Evolutionary conservation across 192 early-diverging fungal genomes (phyloP), one percentile per base, ranked within the genome.

Genomic region (Coemansia sp.): DNA sequence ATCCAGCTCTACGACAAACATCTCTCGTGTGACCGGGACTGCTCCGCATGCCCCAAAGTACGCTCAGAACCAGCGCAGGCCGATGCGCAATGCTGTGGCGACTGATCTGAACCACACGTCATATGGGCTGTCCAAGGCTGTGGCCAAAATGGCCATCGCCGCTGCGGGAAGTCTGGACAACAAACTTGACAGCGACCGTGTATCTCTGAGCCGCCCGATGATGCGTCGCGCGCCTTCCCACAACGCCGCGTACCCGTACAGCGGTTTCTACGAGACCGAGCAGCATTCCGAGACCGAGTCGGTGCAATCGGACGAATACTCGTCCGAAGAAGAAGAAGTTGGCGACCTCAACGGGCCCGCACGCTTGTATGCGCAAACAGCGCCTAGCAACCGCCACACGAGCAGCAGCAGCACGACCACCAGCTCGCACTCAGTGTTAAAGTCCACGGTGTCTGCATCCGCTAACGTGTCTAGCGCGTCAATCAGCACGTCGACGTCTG

Each of bases 161-260:
- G 71, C 67, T 1, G 71, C 71, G 18, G 61, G 66, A 38, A 56
- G 49, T 25, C 40, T 74, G 23, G 77, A 80, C 62, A 37, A 66
- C 48, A 53, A 61, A 20, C 55, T 64, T 20, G 64, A 71, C 31
- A 38, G 53, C 55, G 77, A 80, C 26, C 68, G 68, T 12, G 57
- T 74, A 9, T 70, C 71, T 15, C 64, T 74, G 6, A 69, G 66
- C 38, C 56, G 65, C 8, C 60, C 64, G 2, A 14, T 47, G 25
- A 15, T 63, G 26, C 56, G 57, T 12, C 47, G 53, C 3, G 28
- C 46, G 2, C 52, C 20, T 15, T 38, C 50, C 3, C 40, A 34
- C n/a, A 37, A 63, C 24, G 52, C 46, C n/a, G 47, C 67, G 4
- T 67, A 63, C 28, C 71, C 64, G 4, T 75, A 66, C 36, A 40